phyloP scores from a whole-genome alignment of 352 stramenopile species.

The Pelagophyceae sp. region DNA sequence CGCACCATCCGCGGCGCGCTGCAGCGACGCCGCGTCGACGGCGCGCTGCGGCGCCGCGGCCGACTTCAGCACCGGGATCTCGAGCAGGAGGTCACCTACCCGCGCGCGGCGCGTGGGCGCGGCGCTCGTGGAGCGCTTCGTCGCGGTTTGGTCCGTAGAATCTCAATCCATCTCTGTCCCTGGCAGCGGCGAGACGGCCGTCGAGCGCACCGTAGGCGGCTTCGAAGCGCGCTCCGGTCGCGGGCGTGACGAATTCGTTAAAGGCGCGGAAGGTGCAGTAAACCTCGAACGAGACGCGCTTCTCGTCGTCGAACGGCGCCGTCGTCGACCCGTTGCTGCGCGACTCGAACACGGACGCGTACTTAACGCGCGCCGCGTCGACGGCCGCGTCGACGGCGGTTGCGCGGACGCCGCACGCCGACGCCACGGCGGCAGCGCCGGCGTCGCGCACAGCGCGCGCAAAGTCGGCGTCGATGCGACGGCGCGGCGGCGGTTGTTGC shows the following conservation, averaged over 20 bases:
- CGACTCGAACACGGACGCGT: not conserved
- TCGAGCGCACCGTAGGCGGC: not conserved
- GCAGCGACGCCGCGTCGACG: not conserved
- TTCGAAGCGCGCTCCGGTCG: not conserved
- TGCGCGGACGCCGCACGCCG: not conserved
- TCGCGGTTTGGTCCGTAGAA: no score
- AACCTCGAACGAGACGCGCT: not conserved
- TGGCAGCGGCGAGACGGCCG: not conserved
- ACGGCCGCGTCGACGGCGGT: not conserved
- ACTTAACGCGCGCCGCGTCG: not conserved
- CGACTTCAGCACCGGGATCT: not conserved
- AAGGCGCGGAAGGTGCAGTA: conserved; percentile 9
- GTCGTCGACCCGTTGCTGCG: not conserved
- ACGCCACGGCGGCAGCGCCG: not conserved
- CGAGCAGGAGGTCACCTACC: not conserved
- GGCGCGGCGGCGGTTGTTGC: not conserved
- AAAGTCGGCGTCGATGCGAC: not conserved
- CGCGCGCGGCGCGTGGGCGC: no score
- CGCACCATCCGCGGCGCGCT: not conserved
- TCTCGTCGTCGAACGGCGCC: not conserved
- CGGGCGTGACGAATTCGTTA: not conserved
- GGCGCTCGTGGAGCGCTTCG: no score
- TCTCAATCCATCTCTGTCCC: no score
- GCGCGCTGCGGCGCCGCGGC: not conserved
- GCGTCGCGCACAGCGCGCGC: not conserved